A percentile compares a stretch with the other conserved stretches of the same genome.
Evolutionary conservation across 1,284 basidiomycete genomes (phyloP).

Genomic region (Cutaneotrichosporon cyanovorans): DNA sequence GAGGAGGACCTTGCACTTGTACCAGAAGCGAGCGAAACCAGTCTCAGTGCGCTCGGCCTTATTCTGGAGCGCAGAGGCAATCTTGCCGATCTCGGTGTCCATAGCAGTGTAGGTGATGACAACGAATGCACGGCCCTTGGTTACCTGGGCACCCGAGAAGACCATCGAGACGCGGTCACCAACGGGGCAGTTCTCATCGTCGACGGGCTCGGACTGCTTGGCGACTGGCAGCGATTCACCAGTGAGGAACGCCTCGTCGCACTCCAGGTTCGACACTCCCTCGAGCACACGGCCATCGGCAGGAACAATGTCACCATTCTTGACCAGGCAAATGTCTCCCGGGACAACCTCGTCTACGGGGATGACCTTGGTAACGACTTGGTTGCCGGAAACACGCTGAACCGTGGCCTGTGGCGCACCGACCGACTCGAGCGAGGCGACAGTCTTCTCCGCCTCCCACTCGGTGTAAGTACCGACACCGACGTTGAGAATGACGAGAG

Average conservation of each 20-base stretch:
- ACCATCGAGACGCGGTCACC: conserved; percentile 47
- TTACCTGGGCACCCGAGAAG: conserved; percentile 57
- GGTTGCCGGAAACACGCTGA: conserved; percentile 44
- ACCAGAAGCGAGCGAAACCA: conserved; percentile 40
- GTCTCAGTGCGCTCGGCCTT: conserved; percentile 40
- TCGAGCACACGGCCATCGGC: conserved; percentile 53
- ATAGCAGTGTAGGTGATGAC: conserved; percentile 59
- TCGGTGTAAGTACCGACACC: conserved; percentile 45
- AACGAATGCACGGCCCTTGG: conserved; percentile 58
- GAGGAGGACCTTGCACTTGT: conserved; percentile 43
- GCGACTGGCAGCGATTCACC: conserved; percentile 62
- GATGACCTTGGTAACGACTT: conserved; percentile 47
- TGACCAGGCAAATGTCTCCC: conserved; percentile 55
- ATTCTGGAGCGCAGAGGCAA: conserved; percentile 50
- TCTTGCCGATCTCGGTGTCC: conserved; percentile 59
- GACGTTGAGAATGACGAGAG: conserved; percentile 55
- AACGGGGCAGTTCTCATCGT: conserved; percentile 48
- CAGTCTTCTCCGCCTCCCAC: conserved; percentile 49
- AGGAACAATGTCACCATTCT: conserved; percentile 56
- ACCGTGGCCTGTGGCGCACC: conserved; percentile 57
- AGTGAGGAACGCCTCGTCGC: conserved; percentile 62
- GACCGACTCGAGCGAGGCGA: conserved; percentile 46
- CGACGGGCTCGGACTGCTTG: conserved; percentile 51
- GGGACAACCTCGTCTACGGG: conserved; percentile 57
- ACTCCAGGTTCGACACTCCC: conserved; percentile 50